phyloP scores from a whole-genome alignment of 441 rosid species.

The Erodium chrysanthum region DNA sequence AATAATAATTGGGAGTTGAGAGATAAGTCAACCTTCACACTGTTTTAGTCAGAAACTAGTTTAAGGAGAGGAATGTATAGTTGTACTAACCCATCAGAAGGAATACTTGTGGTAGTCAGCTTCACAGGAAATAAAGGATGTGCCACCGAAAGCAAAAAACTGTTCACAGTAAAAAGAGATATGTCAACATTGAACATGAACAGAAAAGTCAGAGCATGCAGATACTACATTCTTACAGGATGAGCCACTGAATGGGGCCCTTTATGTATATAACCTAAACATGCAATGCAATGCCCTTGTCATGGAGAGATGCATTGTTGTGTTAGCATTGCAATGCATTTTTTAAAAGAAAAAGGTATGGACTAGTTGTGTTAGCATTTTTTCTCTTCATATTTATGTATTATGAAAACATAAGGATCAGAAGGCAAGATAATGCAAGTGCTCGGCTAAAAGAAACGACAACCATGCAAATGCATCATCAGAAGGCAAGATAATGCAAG shows the following conservation, averaged over 20 bases:
- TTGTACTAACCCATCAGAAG: slow-evolving; percentile 69
- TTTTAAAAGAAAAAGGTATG: neutral
- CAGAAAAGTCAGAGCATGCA: neutral
- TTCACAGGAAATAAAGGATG: slow-evolving; percentile 68
- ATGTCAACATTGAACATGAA: slow-evolving; percentile 6
- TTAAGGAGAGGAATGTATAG: neutral
- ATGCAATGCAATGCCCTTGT: neutral
- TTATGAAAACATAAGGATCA: neutral
- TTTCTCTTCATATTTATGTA: neutral
- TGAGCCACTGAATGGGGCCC: neutral
- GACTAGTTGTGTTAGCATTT: neutral
- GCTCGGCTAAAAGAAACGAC: neutral
- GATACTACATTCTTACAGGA: slow-evolving; percentile 6
- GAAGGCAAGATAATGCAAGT: neutral
- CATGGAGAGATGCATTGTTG: neutral
- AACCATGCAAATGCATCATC: slow-evolving; percentile 3
- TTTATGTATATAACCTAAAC: neutral
- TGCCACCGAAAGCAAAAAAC: slow-evolving; percentile 60
- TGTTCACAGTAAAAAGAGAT: slow-evolving; percentile 25
- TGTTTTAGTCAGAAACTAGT: neutral
- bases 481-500: neutral
- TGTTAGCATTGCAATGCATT: no score
- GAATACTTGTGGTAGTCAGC: slow-evolving; percentile 43
- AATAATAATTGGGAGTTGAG: neutral
- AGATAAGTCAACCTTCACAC: neutral